A percentile compares a stretch with the other conserved stretches of the same genome.
phyloP scores from a whole-genome alignment of 257 asterid genomes.

The Avicennia marina region DNA sequence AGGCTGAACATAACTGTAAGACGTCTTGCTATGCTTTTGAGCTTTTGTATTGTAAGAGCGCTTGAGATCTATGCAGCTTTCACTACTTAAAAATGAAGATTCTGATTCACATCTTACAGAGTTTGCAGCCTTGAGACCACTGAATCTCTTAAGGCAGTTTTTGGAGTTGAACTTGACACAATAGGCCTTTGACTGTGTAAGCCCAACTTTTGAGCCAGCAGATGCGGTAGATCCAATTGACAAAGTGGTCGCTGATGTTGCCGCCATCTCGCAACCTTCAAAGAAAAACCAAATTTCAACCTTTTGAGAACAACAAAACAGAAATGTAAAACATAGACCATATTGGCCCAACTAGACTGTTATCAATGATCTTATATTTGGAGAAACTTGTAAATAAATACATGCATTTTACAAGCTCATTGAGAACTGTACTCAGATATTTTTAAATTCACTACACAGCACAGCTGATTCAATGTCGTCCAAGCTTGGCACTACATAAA shows the following conservation, averaged over 20 bases:
- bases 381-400: no score
- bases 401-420: not conserved
- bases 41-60: slow-evolving; percentile 28
- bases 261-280: slow-evolving; percentile 67
- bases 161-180: slow-evolving; percentile 40
- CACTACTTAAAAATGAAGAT: slow-evolving; percentile 44
- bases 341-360: not conserved
- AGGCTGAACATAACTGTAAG: slow-evolving; percentile 34
- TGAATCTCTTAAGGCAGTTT: slow-evolving; percentile 34
- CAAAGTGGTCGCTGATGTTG: slow-evolving; percentile 53
- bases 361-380: no score
- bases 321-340: not conserved
- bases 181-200: slow-evolving; percentile 40
- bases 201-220: slow-evolving; percentile 32
- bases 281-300: not conserved
- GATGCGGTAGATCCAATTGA: slow-evolving; percentile 49
- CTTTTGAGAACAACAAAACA: not conserved
- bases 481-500: not conserved
- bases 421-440: not conserved
- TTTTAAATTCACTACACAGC: not conserved
- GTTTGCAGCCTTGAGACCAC: slow-evolving; percentile 48
- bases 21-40: slow-evolving; percentile 20
- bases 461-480: not conserved
- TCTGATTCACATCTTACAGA: slow-evolving; percentile 29
- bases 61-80: slow-evolving; percentile 34